A percentile compares a stretch with the other conserved stretches of the same genome.
These are phyloP conservation scores for Lojkania enalia DNA, from an alignment of 2,329 filamentous ascomycete species.

Conservation along the genomic window DNA sequence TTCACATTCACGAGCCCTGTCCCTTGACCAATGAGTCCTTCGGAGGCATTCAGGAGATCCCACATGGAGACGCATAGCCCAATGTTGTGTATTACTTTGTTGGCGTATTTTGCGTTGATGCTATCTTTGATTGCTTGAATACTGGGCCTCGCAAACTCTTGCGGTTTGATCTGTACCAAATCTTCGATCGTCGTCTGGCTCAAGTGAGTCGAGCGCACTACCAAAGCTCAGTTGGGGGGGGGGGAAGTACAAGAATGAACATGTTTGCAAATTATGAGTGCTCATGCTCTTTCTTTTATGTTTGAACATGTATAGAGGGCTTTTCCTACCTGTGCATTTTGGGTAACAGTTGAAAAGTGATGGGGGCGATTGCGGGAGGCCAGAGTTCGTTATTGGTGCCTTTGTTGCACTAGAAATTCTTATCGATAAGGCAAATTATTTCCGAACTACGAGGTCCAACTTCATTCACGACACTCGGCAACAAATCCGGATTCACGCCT, in stretches of 20 bases:
- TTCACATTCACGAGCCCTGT: slow-evolving; percentile 94
- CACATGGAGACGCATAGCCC: slow-evolving; percentile 93
- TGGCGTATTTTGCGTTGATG: slow-evolving; percentile 95
- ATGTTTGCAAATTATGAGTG: slow-evolving; percentile 26
- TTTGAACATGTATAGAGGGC: too few relatives aligned
- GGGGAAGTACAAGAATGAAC: slow-evolving; percentile 45
- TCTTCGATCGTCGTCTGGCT: slow-evolving; percentile 87
- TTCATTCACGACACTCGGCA: too few relatives aligned
- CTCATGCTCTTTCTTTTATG: too few relatives aligned
- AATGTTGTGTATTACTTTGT: slow-evolving; percentile 95
- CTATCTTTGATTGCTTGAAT: slow-evolving; percentile 89
- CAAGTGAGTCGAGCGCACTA: background rate
- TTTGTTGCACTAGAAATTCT: too few relatives aligned
- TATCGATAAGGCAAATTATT: too few relatives aligned
- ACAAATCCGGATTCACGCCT: too few relatives aligned
- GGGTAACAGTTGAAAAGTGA: too few relatives aligned
- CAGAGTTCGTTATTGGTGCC: too few relatives aligned
- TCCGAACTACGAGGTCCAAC: too few relatives aligned
- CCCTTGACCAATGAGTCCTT: slow-evolving; percentile 91
- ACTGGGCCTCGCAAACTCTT: slow-evolving; percentile 84
- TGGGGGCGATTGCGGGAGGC: too few relatives aligned
- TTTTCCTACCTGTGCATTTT: background rate
- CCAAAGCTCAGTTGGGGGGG: slow-evolving; percentile 9
- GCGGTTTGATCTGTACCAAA: slow-evolving; percentile 87
- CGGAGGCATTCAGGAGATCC: slow-evolving; percentile 84